Evolutionary conservation across 208 protist species (phyloP).

Genomic region (Crithidia fasciculata): DNA sequence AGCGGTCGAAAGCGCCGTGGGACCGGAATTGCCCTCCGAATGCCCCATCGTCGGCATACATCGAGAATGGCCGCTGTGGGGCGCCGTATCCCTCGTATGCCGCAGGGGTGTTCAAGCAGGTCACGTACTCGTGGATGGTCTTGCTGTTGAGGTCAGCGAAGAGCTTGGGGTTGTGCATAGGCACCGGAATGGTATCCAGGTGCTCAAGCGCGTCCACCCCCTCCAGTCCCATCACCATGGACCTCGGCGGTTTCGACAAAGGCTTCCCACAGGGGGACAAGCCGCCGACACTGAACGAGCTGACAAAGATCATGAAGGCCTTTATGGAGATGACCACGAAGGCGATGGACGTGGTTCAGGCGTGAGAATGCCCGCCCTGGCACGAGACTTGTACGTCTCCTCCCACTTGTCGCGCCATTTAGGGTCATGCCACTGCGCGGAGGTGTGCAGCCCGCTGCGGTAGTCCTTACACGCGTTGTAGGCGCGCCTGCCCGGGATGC

Average conservation of each 20-base stretch:
- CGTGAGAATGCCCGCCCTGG: not conserved
- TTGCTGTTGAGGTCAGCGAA: not conserved
- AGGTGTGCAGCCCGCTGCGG: not conserved
- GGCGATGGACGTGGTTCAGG: not conserved
- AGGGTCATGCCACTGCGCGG: not conserved
- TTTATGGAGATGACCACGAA: not conserved
- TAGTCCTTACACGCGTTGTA: slow-evolving; percentile 4
- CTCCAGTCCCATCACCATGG: not conserved
- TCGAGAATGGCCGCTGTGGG: not conserved
- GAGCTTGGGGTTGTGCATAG: not conserved
- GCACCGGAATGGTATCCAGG: slow-evolving; percentile 3
- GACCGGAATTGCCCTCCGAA: not conserved
- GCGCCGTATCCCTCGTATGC: not conserved
- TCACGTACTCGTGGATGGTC: not conserved
- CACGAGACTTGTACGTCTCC: slow-evolving; percentile 2
- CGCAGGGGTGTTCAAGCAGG: not conserved
- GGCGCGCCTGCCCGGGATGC: not conserved
- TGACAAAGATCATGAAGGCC: not conserved
- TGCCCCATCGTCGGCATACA: not conserved
- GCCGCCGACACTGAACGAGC: not conserved
- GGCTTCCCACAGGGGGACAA: not conserved
- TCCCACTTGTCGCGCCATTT: not conserved
- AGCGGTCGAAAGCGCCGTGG: not conserved
- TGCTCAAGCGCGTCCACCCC: not conserved
- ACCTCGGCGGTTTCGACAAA: not conserved